Evolutionary conservation across 2,329 filamentous ascomycete species (phyloP), one percentile per base, ranked within the genome.

Genomic region (Fusarium sterilihyphosum): DNA sequence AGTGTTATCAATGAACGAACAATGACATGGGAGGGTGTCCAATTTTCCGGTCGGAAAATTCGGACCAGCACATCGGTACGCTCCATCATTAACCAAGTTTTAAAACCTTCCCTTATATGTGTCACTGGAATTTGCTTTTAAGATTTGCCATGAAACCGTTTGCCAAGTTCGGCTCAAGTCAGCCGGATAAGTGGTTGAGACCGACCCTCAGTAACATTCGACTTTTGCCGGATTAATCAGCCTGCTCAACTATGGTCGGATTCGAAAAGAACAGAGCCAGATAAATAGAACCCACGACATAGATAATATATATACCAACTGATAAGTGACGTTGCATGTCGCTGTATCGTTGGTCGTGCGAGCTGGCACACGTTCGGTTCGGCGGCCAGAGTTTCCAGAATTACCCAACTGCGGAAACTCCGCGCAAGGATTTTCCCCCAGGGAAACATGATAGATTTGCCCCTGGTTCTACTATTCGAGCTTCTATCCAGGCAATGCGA

Each of bases 391-490:
- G 53, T 57, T 60, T 61, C 37, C 50, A 38, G 68, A 44, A 70
- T 64, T 66, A 59, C 59, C 58, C 60, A 67, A 49, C 61, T 53
- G 53, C 60, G 64, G 72, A 75, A 70, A 61, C 70, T 63, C 71
- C 71, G 70, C 67, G 22, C 57, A 66, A 44, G 68, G 59, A 57
- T 61, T 71, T 56, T 50, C 52, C 38, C 38, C 44, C 26, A 14
- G 70, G 70, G 61, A 52, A 69, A 52, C 57, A 61, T 74, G 38
- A 62, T 74, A 67, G 46, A 44, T 43, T n/a, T 41, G 54, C 59
- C 63, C 67, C 59, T 60, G 52, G 52, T 49, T 47, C 41, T 67
- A 43, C 49, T 50, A 33, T 22, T 29, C 43, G 40, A 41, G 33
- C 33, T 41, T 46, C 26, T 44, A 40, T 33, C 44, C 26, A 11